phyloP scores from a whole-genome alignment of 768 basidiomycete species.

The Rhodotorula kratochvilovae region DNA sequence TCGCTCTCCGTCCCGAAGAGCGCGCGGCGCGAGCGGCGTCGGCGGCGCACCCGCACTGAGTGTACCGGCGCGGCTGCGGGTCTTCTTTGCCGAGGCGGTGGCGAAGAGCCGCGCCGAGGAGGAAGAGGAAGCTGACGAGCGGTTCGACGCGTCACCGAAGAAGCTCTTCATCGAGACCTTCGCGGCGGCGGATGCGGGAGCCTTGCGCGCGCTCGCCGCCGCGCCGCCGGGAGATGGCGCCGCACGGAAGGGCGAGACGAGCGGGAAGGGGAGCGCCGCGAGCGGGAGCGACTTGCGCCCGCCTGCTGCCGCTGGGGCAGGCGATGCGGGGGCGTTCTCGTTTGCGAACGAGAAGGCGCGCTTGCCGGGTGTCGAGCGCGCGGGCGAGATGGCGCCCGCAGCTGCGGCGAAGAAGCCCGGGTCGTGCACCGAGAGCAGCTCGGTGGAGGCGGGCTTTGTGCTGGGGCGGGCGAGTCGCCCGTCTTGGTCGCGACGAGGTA shows the following conservation, averaged over 20 bases:
- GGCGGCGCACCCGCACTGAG: neutral
- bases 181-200: neutral
- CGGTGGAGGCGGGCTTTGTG: neutral
- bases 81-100: neutral
- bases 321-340: constrained; percentile 10
- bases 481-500: constrained; percentile 28
- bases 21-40: constrained; percentile 18
- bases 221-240: neutral
- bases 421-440: constrained; percentile 2
- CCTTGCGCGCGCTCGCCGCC: neutral
- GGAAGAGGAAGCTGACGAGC: neutral
- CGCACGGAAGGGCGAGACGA: constrained; percentile 27
- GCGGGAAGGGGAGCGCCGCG: constrained; percentile 18
- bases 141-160: neutral
- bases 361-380: neutral
- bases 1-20: constrained; percentile 26
- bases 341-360: neutral
- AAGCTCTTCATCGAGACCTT: neutral
- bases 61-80: neutral
- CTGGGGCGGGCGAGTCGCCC: constrained; percentile 14
- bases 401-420: constrained; percentile 30
- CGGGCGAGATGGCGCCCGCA: neutral
- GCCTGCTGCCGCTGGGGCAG: neutral
- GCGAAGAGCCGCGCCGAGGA: neutral
- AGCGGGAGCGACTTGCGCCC: constrained; percentile 28